Percentiles rank a stretch among this genome's conserved stretches.
Conservation (phyloP, 495 filamentous ascomycete species). For the Neurospora africana region DNA sequence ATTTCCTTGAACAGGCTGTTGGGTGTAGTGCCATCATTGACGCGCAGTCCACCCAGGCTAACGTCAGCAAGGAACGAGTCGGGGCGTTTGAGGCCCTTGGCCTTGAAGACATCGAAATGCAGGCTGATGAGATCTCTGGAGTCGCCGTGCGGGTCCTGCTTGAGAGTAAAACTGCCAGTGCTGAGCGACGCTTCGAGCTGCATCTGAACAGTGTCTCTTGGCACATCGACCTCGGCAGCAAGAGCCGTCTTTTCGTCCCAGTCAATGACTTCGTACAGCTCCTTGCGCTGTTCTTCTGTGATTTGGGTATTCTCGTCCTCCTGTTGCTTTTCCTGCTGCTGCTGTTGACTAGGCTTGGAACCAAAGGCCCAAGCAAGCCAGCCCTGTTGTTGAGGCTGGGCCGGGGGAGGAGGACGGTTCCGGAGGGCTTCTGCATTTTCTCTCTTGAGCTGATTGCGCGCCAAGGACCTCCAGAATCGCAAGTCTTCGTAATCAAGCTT, state of each 20-base stretch:
- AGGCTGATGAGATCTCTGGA: constrained; percentile 73
- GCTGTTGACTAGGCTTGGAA: constrained; percentile 41
- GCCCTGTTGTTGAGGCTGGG: constrained; percentile 50
- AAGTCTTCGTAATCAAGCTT: constrained; percentile 93
- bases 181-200: constrained; percentile 82
- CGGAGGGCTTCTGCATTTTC: constrained; percentile 71
- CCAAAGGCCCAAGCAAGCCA: constrained; percentile 90
- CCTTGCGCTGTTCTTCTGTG: constrained; percentile 90
- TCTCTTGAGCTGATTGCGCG: constrained; percentile 87
- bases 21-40: constrained; percentile 91
- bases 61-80: constrained; percentile 83
- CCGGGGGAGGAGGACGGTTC: constrained; percentile 34
- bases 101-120: constrained; percentile 87
- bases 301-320: constrained; percentile 64
- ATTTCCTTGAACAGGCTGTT: constrained; percentile 87
- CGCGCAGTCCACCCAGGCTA: constrained; percentile 81
- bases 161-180: constrained; percentile 88
- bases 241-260: constrained; percentile 95
- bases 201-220: constrained; percentile 81
- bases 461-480: constrained; percentile 90
- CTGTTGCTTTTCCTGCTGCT: constrained; percentile 42
- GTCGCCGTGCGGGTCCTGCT: constrained; percentile 72
- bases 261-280: constrained; percentile 93
- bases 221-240: constrained; percentile 75
- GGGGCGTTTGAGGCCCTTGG: constrained; percentile 74